Evolutionary conservation across 2,329 filamentous ascomycete genomes (phyloP), one percentile per base, ranked within the genome.

Genomic region (Corynespora cassiicola): DNA sequence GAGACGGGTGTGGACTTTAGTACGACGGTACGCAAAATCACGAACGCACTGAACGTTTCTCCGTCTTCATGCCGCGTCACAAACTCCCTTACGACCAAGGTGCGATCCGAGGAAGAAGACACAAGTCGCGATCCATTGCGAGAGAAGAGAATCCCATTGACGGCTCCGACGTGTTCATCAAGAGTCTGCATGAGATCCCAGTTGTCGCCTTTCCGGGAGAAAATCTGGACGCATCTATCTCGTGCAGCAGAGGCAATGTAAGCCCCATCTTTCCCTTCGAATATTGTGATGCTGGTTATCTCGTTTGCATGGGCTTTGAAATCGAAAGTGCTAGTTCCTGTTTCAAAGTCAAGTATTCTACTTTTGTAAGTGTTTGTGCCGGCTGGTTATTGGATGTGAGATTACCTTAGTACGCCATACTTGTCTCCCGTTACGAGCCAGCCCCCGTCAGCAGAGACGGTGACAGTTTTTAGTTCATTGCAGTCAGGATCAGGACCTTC

Each of bases 221-320:
- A 97, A n/a, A 99, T 73, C 65, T 99, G 94, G 1, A 92, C 82
- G n/a, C 87, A 96, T 33, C 94, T 85, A 68, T 99, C 94, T 50
- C 94, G 81, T 22, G 90, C 88, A 61, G 87, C 91, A 8, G 86
- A 90, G 12, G 88, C 92, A 53, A 97, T 76, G 29, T 96, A 74
- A 22, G 82, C 79, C 30, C 73, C 76, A 1, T 78, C 74, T 1
- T 79, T 75, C 47, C 87, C 81, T 52, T 88, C 81, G 55, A 84
- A 83, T 4, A 95, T 76, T 14, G 85, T 82, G 52, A 97, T 86
- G 54, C 87, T 87, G 24, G 89, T 89, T 47, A 95, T 87, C 57
- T 96, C 90, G 6, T 84, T 85, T 5, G 87, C 81, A 63, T 99
- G 94, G 18, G 91, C 94, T 63, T 95, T 94, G 26, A 86, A 86